Base-by-base conservation (phyloP, 2,329 filamentous ascomycete species). In the Colletotrichum musae region DNA sequence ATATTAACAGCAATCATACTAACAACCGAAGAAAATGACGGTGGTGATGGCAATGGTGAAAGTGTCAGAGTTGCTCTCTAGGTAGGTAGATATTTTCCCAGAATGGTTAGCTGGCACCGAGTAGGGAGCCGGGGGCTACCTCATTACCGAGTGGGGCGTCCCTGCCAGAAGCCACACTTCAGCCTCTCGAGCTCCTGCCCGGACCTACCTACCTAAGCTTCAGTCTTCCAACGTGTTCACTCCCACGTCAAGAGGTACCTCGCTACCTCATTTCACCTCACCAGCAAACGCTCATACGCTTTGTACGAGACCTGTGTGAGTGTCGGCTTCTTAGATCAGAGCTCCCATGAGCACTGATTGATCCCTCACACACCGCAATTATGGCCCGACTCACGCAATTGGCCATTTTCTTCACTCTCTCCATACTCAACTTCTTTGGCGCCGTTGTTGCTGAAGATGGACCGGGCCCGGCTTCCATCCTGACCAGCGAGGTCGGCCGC, bases 401-500 rank as follows among this genome's bases (percentile, higher is more conserved):
- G 75, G 73, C 73, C 73, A 51, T 74, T 36, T 24, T 75, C 68
- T 70, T 77, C 72, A 66, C 74, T 52, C 50, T 75, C 56, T 57
- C 72, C 41, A 72, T 72, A 18, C 57, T 72, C 43, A 68, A 71
- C 24, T 56, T 64, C 73, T 64, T 72, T 73, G 67, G 72, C 71
- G 60, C 52, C 56, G 57, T 61, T 54, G 56, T 72, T 13, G 73
- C 68, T n/a, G 64, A 69, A 21, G 47, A 70, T 59, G 70, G 61
- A 18, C 60, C 66, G 52, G 70, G 70, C 18, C 58, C 70, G 26
- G 66, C 62, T 58, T 79, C 80, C 50, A 80, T 87, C 62, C 76
- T 88, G 45, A 83, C 81, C 51, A 80, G 78, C 71, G 86, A 89
- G 75, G 81, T 88, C 70, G 83, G 81, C 41, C 85, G 85, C 15